Evolutionary conservation across 805 yeast species (phyloP), one percentile per base, ranked within the genome.

Genomic region (Yarrowia sp.): DNA sequence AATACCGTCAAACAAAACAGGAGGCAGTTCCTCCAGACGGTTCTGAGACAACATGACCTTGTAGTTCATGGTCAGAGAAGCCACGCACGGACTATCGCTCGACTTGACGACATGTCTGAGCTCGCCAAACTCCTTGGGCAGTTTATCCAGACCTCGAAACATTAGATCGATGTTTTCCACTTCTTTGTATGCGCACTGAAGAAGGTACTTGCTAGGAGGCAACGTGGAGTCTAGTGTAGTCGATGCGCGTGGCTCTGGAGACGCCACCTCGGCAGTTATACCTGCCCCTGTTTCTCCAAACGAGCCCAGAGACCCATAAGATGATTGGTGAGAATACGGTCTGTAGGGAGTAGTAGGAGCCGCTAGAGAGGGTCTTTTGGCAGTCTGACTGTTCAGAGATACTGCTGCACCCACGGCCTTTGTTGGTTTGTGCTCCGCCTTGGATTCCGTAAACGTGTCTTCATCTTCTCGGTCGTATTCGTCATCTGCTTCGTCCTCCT

Each of bases 101-200:
- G 66, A 42, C 28, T 62, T 43, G 8, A 75, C 75, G 35, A 75
- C 66, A 58, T 72, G 67, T 36, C 67, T 66, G 44, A 78, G 69
- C 60, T 78, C 81, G 7, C 65, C 69, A 47, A 77, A 68, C 33
- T 74, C 78, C 8, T 60, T 67, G 0, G 81, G 81, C 8, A 79
- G 68, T 32, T 69, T 66, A 0, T 50, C 58, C 13, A 78, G 65
- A 8, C 69, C 70, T n/a, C 68, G 63, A 13, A 67, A 65, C 41
- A 69, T 70, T 13, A 74, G 67, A n/a, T 68, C 64, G 5, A 72
- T 44, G 32, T 35, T 53, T 13, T 65, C 50, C 9, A 17, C 42
- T 10, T 68, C 71, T 11, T 65, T 62, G 31, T 68, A 68, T n/a
- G 47, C 47, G 14, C 61, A 55, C 31, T 31, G 38, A 10, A 41